Base-by-base conservation (phyloP, 306 rosid species). In the Vicia sativa region DNA sequence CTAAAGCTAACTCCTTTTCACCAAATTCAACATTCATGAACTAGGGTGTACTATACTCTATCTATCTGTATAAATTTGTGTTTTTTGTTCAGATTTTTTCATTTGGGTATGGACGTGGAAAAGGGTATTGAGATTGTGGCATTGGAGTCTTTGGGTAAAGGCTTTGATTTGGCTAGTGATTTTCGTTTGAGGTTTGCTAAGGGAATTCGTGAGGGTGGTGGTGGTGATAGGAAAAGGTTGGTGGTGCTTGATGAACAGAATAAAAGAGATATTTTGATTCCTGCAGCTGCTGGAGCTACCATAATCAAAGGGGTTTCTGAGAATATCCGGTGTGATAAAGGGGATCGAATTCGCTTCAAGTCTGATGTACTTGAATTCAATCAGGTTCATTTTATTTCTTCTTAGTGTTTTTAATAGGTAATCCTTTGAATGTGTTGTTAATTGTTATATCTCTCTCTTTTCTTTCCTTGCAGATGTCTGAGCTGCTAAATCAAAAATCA, bases 341-440 rank as follows among this genome's bases (percentile, higher is more conserved):
- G 98, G 50, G 98, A 93, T 79, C 89, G 96, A 70, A 84, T 85
- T 25, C 89, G 98, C 45, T 93, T 87, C 84, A 90, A 88, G 65
- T 87, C 96, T 28, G 98, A 93, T 76, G 89, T 93, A 31, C 91
- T 93, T 72, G 87, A 88, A 67, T 90, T 93, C 83, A 90, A 88
- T 59, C 96, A 90, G 88, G 98, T 92, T 23, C 16, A 11, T 25
- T 4, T 2, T 71, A 48, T 57, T 58, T 2, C 26, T 73, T 39
- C 57, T 65, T 49, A 23, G 58, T 48, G 65, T 61, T 37, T 41
- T 68, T 53, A 55, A 14, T 62, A n/a, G n/a, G n/a, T n/a, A n/a
- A n/a, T n/a, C n/a, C n/a, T n/a, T n/a, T n/a, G n/a, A n/a, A n/a
- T 31, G 58, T 48, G 65, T 61, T 37, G 49, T 68, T 53, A 55